Evolutionary conservation across 805 yeast species (phyloP).

Genomic region (Pichia thaimueangensis): DNA sequence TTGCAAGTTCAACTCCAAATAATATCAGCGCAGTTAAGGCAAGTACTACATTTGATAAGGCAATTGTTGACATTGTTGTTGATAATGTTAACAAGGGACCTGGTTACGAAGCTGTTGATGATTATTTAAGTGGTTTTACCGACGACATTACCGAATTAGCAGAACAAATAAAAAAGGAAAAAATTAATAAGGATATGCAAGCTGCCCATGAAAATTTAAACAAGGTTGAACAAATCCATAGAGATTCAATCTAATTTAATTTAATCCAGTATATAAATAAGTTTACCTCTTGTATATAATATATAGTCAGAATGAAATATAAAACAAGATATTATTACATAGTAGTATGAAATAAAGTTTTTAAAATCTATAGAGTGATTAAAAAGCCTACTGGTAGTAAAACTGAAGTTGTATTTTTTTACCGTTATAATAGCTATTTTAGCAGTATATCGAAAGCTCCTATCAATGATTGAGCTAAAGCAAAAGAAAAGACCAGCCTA

Average conservation of each 20-base stretch:
- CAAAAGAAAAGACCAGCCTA: conserved; percentile 95
- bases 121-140: conserved; percentile 25
- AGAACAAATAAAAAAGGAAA: conserved; percentile 19
- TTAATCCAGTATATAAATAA: not conserved
- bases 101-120: conserved; percentile 27
- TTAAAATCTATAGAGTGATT: too few species aligned
- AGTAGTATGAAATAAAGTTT: too few species aligned
- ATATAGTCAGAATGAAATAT: too few species aligned
- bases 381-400: too few species aligned
- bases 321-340: too few species aligned
- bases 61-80: conserved; percentile 24
- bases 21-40: conserved; percentile 21
- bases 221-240: conserved; percentile 17
- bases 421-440: too few species aligned
- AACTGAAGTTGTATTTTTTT: too few species aligned
- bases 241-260: conserved; percentile 9
- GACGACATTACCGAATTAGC: conserved; percentile 22
- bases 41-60: conserved; percentile 20
- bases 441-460: conserved; percentile 86
- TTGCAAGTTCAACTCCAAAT: conserved; percentile 17
- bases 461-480: conserved; percentile 92
- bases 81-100: conserved; percentile 30
- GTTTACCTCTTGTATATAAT: too few species aligned
- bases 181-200: conserved; percentile 18
- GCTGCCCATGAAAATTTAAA: conserved; percentile 22